Evolutionary conservation across 106 monocot genomes (phyloP).

Genomic region (Alisma plantagoaquatica): DNA sequence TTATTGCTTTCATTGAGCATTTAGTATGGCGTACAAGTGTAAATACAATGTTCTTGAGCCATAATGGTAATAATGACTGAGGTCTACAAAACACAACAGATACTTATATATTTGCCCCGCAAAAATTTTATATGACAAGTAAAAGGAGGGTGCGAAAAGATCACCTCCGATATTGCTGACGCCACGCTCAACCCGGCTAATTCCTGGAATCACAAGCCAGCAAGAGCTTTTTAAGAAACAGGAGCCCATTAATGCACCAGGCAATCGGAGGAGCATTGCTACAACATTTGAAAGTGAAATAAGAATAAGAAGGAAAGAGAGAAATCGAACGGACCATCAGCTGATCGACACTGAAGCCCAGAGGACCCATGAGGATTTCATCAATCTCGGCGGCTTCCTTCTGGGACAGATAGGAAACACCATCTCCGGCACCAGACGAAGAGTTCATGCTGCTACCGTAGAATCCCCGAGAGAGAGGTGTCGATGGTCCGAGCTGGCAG

Average conservation of each 20-base stretch:
- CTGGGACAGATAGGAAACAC: conserved; percentile 58
- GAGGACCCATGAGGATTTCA: conserved; percentile 86
- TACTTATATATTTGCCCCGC: too few species aligned
- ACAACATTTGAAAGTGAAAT: too few species aligned
- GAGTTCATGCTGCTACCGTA: conserved; percentile 16
- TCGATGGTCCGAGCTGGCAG: too few species aligned
- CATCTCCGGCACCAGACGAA: conserved; percentile 7
- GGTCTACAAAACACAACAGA: too few species aligned
- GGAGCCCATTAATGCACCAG: too few species aligned
- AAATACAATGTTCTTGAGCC: too few species aligned
- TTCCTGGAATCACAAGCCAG: conserved; percentile 17
- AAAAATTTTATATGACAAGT: neutral
- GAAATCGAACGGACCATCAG: conserved; percentile 86
- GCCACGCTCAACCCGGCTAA: conserved; percentile 27
- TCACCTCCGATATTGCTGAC: conserved; percentile 13
- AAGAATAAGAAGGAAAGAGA: too few species aligned
- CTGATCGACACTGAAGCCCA: conserved; percentile 94
- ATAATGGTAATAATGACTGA: too few species aligned
- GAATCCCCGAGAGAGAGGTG: conserved; percentile 7
- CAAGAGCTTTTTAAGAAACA: too few species aligned
- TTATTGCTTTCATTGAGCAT: too few species aligned
- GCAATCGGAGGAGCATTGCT: too few species aligned
- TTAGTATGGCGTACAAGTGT: too few species aligned
- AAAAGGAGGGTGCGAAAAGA: neutral
- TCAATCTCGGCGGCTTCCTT: conserved; percentile 82